phyloP scores from a whole-genome alignment of 1,284 basidiomycete species.

The Moniliella sp. region DNA sequence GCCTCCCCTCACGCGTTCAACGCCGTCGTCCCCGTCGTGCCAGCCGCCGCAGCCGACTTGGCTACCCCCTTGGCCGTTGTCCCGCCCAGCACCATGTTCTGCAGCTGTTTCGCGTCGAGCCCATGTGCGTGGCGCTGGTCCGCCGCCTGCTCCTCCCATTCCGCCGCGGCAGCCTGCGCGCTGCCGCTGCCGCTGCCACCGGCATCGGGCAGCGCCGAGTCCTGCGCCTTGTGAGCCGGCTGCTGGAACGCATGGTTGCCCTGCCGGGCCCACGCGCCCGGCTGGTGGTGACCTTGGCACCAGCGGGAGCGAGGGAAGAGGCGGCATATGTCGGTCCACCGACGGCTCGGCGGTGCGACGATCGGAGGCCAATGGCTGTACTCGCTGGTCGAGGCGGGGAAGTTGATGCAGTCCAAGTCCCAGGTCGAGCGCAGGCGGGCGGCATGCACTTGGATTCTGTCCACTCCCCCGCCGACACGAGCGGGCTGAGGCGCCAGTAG shows the following conservation, averaged over 20 bases:
- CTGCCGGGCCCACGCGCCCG: slow-evolving; percentile 1
- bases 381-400: slow-evolving; percentile 9
- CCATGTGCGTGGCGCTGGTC: slow-evolving; percentile 9
- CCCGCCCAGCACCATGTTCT: slow-evolving; percentile 15
- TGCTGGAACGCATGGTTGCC: slow-evolving; percentile 6
- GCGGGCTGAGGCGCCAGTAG: slow-evolving; percentile 57
- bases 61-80: too few relatives aligned
- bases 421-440: slow-evolving; percentile 73
- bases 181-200: not conserved
- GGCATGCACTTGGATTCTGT: slow-evolving; percentile 53
- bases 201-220: not conserved
- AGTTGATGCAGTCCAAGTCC: slow-evolving; percentile 69
- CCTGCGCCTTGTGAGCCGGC: slow-evolving; percentile 2
- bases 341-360: slow-evolving; percentile 4
- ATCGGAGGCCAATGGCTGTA: slow-evolving; percentile 13
- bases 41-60: too few relatives aligned
- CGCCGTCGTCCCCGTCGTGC: too few relatives aligned
- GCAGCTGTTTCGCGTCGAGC: slow-evolving; percentile 15
- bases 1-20: too few relatives aligned
- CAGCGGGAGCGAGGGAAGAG: not conserved
- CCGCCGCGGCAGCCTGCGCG: not conserved
- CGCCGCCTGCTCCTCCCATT: not conserved
- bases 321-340: not conserved
- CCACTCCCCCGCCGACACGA: slow-evolving; percentile 70
- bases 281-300: not conserved